Conservation (phyloP, 768 basidiomycete species). For the Astraeus odoratus region DNA sequence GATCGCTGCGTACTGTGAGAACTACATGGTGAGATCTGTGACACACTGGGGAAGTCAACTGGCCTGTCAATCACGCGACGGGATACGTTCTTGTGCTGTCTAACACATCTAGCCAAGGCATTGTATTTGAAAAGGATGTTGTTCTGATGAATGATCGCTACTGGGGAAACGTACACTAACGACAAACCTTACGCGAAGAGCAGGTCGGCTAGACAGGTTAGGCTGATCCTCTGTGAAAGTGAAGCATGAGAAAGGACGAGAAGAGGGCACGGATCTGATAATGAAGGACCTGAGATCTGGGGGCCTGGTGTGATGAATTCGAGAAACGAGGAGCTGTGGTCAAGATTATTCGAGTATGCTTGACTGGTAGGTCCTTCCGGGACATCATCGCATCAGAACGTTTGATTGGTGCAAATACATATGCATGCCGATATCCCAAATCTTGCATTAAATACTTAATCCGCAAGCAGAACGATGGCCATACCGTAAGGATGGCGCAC, state of each 20-base stretch:
- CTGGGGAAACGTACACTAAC: neutral
- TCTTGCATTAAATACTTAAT: neutral
- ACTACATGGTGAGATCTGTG: neutral
- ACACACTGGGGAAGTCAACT: neutral
- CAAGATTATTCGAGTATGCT: neutral
- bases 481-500: neutral
- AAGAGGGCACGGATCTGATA: neutral
- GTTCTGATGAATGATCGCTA: constrained; percentile 2
- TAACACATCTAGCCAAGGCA: neutral
- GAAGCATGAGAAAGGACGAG: neutral
- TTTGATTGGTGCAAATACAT: neutral
- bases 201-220: neutral
- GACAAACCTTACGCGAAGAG: neutral
- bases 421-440: neutral
- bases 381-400: neutral
- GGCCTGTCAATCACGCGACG: neutral
- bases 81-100: neutral
- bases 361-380: neutral
- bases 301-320: neutral
- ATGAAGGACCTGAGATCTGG: neutral
- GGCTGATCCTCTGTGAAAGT: neutral
- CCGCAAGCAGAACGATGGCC: neutral
- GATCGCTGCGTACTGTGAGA: neutral
- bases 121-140: constrained; percentile 3
- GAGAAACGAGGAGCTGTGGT: neutral